Base-by-base conservation (phyloP, 192 early-diverging fungal genomes). In the Coemansia sp. region DNA sequence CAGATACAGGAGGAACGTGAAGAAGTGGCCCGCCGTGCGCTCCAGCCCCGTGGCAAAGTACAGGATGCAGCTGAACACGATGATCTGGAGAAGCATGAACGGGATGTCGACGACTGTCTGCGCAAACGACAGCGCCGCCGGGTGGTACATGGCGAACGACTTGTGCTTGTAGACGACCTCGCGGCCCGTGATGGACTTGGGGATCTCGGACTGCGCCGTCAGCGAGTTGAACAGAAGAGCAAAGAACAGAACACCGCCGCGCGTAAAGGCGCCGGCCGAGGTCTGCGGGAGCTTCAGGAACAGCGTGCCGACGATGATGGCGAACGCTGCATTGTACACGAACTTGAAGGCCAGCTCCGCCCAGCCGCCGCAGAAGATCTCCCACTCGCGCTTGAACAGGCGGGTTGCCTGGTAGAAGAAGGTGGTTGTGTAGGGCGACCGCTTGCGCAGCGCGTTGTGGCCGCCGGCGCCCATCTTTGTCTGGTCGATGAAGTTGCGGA, bases 201-300 rank as follows among this genome's bases (percentile, higher is more conserved):
- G 87, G 31, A 92, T 74, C 60, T 90, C 86, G 16, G 89, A 81
- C 57, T 92, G 84, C 21, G 89, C 87, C 20, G 87, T 83, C 43
- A 91, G 79, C 58, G 86, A 83, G 71, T 87, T 87, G 81, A 90
- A 91, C 52, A 91, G 66, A 6, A 90, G 80, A 33, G 81, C 86
- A 68, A 88, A 91, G 68, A 92, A 94, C 26, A 94, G 72, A 16
- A 87, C 86, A 69, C 91, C 89, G 53, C 93, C 91, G 51, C 93
- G 87, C 30, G 91, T 85, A 74, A 92, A 92, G 59, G 91, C 89
- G 25, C 91, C 93, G 21, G 62, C 64, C 31, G 81, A 74, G 30
- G 70, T 77, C 37, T 66, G 56, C 2, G 89, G 88, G 51, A 93
- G 72, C 25, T 75, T 61, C 33, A 86, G 86, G 77, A 88, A 92